Evolutionary conservation across 225 moss, liverwort and hornwort species (phyloP), one percentile per base, ranked within the genome.

Genomic region (Polytrichum formosum): DNA sequence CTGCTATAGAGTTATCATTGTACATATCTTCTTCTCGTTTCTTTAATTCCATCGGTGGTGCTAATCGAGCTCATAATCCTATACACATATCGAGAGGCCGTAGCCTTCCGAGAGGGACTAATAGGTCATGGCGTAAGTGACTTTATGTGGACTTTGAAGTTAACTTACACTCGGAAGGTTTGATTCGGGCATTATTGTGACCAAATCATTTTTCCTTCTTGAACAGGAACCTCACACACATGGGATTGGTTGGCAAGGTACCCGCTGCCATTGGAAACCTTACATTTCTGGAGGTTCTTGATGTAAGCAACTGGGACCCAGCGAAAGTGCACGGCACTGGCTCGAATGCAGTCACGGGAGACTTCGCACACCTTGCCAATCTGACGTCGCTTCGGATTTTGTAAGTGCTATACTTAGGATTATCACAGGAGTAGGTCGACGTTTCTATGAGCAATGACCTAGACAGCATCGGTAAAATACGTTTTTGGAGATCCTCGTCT

Each of bases 241-340:
- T 72, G 69, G 77, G 66, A 64, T 68, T 64, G 13, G 64, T 16
- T 46, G 79, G 82, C 5, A 21, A 18, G 26, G 58, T 85, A 67
- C 85, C 85, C 4, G 76, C 74, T 54, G 85, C 71, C 23, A 26
- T 85, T 21, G 69, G 63, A 35, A 77, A 74, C 23, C 82, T 85
- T 21, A 79, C 74, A 56, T 76, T 60, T 22, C 65, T 85, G 74
- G 26, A 79, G 22, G 63, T 19, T 68, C 62, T 85, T 19, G 85
- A 85, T 55, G 64, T 13, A 19, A 67, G 46, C 55, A 26, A 66
- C 4, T 0, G 19, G 26, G 6, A 71, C 54, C 55, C 76, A 0
- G 0, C 0, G 5, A 80, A 71, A 20, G 28, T 67, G 1, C 26
- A 18, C 6, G 20, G 56, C 30, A 53, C 17, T 37, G 77, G 77